phyloP scores from a whole-genome alignment of 306 rosid species.

The peach (Prunus persica) region DNA sequence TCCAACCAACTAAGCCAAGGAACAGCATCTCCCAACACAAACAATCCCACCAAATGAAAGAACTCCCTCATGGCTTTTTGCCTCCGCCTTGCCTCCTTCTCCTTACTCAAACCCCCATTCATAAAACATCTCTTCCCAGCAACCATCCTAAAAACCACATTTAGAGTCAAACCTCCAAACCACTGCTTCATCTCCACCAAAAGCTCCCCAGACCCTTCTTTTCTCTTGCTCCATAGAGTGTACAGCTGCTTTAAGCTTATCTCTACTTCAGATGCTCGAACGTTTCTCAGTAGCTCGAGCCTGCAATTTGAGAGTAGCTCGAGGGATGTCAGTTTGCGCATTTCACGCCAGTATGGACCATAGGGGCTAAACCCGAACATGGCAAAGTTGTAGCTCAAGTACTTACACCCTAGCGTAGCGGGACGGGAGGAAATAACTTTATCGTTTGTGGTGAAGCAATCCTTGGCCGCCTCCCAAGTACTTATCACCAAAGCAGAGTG shows the following conservation, averaged over 20 bases:
- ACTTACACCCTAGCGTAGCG: background rate
- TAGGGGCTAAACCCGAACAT: constrained; percentile 32
- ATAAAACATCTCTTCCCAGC: constrained; percentile 30
- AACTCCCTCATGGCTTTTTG: constrained; percentile 21
- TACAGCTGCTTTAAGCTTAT: constrained; percentile 24
- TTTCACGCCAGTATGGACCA: constrained; percentile 38
- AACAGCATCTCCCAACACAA: constrained; percentile 37
- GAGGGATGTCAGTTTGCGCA: constrained; percentile 29
- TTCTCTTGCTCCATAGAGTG: constrained; percentile 22
- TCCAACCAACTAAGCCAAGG: constrained; percentile 44
- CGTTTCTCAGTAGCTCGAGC: constrained; percentile 27
- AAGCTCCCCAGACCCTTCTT: background rate
- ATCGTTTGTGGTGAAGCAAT: constrained; percentile 46
- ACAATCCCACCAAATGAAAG: constrained; percentile 14
- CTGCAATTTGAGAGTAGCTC: constrained; percentile 43
- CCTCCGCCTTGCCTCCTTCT: constrained; percentile 5
- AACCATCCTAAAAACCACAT: constrained; percentile 31
- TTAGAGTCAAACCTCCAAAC: constrained; percentile 39
- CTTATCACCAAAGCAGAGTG: too few relatives aligned
- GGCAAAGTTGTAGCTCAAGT: constrained; percentile 37
- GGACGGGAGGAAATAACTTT: constrained; percentile 31
- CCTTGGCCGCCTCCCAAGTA: constrained; percentile 38
- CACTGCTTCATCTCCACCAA: constrained; percentile 38
- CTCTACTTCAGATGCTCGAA: constrained; percentile 28
- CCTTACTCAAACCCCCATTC: background rate